phyloP scores from a whole-genome alignment of 805 yeast genomes.

The Dipodascus geniculatus region DNA sequence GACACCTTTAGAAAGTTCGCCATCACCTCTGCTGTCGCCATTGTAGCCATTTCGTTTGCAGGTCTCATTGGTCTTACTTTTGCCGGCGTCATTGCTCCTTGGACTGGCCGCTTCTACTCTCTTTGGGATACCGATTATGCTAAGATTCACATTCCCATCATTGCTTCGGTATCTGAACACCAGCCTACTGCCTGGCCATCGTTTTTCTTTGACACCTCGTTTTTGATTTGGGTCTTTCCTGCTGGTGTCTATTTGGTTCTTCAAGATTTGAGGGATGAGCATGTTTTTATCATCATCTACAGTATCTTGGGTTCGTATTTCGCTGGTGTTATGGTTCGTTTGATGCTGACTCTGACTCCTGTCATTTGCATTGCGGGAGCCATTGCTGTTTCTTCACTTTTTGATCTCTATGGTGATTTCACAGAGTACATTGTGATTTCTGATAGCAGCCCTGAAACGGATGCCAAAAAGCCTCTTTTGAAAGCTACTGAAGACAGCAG shows the following conservation, averaged over 20 bases:
- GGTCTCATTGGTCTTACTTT: constrained; percentile 75
- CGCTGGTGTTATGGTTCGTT: constrained; percentile 98
- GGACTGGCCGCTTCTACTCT: constrained; percentile 99
- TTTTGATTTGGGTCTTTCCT: constrained; percentile 96
- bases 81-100: constrained; percentile 91
- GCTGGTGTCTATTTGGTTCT: constrained; percentile 88
- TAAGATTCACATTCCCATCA: constrained; percentile 94
- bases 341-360: constrained; percentile 94
- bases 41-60: constrained; percentile 51
- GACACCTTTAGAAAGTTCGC: constrained; percentile 47
- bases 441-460: constrained; percentile 3
- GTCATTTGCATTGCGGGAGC: constrained; percentile 90
- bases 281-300: constrained; percentile 83
- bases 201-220: constrained; percentile 85
- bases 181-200: constrained; percentile 99
- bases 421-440: not conserved
- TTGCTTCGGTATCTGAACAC: constrained; percentile 97
- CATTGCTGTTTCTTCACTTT: constrained; percentile 70
- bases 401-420: constrained; percentile 49
- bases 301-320: constrained; percentile 88
- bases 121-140: constrained; percentile 98
- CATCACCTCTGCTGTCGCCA: constrained; percentile 41
- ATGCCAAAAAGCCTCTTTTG: constrained; percentile 1
- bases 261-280: constrained; percentile 84
- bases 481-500: constrained; percentile 7